These are phyloP conservation scores for Tuber borchii DNA, from an alignment of 495 filamentous ascomycete genomes.

Conservation along the genomic window DNA sequence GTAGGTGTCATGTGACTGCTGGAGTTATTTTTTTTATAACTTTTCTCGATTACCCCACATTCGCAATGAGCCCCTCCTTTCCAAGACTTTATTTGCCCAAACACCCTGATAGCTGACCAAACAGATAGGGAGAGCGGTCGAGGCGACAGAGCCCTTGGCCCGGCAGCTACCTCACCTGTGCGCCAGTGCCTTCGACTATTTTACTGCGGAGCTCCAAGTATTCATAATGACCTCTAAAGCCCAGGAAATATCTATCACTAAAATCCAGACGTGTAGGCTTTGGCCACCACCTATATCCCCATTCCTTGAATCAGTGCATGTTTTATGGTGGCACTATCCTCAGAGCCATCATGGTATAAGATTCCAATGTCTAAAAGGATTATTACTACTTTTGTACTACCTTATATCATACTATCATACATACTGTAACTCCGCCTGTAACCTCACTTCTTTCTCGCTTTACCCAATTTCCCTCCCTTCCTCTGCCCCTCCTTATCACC, in stretches of 20 bases:
- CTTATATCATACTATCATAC: not conserved
- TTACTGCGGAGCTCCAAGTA: too few relatives aligned
- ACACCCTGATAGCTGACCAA: not conserved
- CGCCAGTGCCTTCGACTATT: too few relatives aligned
- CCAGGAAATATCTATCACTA: not conserved
- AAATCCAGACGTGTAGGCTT: not conserved
- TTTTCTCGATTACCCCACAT: not conserved
- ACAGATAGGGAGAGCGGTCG: not conserved
- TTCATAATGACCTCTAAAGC: not conserved
- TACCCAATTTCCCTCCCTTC: not conserved
- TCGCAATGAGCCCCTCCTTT: not conserved
- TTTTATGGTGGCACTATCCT: not conserved
- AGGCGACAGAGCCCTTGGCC: not conserved
- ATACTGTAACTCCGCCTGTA: not conserved
- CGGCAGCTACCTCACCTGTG: too few relatives aligned
- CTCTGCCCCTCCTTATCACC: not conserved
- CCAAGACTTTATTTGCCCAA: not conserved
- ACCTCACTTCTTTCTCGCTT: not conserved
- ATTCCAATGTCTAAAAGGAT: not conserved
- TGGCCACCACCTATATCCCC: not conserved
- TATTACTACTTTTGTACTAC: not conserved
- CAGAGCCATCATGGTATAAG: not conserved
- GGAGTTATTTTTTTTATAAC: not conserved
- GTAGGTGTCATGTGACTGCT: not conserved
- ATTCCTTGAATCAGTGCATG: not conserved